phyloP scores from a whole-genome alignment of 106 monocot species.

The Apostasia ramifera region DNA sequence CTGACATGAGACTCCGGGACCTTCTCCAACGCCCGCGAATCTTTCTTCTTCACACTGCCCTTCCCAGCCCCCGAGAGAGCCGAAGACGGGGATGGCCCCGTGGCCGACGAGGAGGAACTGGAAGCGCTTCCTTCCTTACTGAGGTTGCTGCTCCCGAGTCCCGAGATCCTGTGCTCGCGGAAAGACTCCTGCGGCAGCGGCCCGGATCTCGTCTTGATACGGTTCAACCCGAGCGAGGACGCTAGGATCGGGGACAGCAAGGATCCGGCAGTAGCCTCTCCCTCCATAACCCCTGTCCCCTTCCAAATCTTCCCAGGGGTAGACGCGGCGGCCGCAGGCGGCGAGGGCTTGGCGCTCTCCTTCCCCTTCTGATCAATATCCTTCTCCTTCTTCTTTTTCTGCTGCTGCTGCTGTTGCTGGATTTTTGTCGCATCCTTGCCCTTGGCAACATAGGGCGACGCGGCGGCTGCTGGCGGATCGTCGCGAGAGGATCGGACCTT shows the following conservation, averaged over 20 bases:
- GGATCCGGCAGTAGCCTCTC: conserved; percentile 8
- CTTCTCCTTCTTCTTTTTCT: conserved; percentile 17
- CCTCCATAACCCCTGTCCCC: conserved; percentile 9
- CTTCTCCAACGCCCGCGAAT: conserved; percentile 22
- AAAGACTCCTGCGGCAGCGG: conserved; percentile 77
- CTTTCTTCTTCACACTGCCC: conserved; percentile 55
- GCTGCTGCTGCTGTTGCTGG: conserved; percentile 17
- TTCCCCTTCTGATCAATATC: conserved; percentile 35
- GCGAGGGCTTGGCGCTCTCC: conserved; percentile 10
- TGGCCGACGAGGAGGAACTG: conserved; percentile 28
- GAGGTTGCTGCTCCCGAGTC: conserved; percentile 61
- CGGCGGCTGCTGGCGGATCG: conserved; percentile 8
- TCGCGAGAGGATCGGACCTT: conserved; percentile 37
- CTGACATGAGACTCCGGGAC: conserved; percentile 25
- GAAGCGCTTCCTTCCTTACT: conserved; percentile 21
- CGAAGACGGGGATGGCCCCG: not conserved
- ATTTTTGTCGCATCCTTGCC: conserved; percentile 19
- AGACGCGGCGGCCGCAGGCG: not conserved
- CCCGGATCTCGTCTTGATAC: conserved; percentile 98
- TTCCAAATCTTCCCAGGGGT: conserved; percentile 40
- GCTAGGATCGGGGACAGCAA: conserved; percentile 68
- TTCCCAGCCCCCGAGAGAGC: conserved; percentile 20
- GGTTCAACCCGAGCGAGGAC: conserved; percentile 79
- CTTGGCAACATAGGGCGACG: not conserved
- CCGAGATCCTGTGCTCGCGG: conserved; percentile 34